Evolutionary conservation across 768 basidiomycete species (phyloP).

Genomic region (Hemileccinum impolitum): DNA sequence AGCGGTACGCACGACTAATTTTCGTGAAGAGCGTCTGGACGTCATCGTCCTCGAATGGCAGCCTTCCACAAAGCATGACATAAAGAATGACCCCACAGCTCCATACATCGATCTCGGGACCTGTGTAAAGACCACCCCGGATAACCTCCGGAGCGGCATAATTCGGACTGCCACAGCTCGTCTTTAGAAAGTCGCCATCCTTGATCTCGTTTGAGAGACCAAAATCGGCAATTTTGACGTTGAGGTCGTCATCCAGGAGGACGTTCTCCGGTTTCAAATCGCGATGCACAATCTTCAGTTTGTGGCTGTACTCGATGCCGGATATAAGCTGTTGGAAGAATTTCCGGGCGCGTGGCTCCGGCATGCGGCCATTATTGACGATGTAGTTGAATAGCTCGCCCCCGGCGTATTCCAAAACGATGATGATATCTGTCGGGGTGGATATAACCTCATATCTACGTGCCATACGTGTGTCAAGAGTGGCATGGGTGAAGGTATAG

Average conservation of each 20-base stretch:
- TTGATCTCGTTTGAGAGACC: slow-evolving; percentile 94
- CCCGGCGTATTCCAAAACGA: slow-evolving; percentile 95
- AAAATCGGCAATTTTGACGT: slow-evolving; percentile 99
- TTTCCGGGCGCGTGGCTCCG: slow-evolving; percentile 78
- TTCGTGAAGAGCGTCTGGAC: slow-evolving; percentile 91
- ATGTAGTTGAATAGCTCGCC: slow-evolving; percentile 99
- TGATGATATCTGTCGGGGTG: slow-evolving; percentile 93
- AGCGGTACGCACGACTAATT: slow-evolving; percentile 67
- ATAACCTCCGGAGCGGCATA: slow-evolving; percentile 99
- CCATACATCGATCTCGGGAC: slow-evolving; percentile 99
- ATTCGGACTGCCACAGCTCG: slow-evolving; percentile 97
- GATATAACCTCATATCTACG: slow-evolving; percentile 83
- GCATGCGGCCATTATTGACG: slow-evolving; percentile 89
- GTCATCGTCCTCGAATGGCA: slow-evolving; percentile 98
- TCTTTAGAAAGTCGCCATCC: slow-evolving; percentile 95
- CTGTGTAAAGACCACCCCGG: slow-evolving; percentile 89
- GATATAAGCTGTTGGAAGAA: slow-evolving; percentile 99
- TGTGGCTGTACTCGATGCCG: slow-evolving; percentile 95
- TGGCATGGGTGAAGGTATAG: slow-evolving; percentile 1
- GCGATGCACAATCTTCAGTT: slow-evolving; percentile 95
- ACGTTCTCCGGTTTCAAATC: slow-evolving; percentile 98
- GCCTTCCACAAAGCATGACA: slow-evolving; percentile 92
- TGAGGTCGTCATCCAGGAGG: slow-evolving; percentile 76
- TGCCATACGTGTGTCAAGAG: slow-evolving; percentile 5
- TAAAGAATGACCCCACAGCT: slow-evolving; percentile 98